These are phyloP conservation scores for Massospora cicadina DNA, from an alignment of 371 early-diverging fungal genomes.

Conservation along the genomic window DNA sequence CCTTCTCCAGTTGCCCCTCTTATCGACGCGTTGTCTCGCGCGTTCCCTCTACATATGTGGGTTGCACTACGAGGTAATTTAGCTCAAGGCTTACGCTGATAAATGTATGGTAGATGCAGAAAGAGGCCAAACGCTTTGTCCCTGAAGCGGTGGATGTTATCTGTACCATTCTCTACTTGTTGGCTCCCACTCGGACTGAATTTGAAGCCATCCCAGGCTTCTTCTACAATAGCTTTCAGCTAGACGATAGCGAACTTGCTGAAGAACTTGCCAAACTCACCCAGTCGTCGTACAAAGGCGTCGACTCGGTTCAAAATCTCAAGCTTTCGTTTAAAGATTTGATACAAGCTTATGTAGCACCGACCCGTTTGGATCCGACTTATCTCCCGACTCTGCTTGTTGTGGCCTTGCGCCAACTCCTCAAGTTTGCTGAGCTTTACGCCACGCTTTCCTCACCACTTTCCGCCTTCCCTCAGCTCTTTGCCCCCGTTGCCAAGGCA, in stretches of 20 bases:
- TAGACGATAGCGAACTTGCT: not conserved
- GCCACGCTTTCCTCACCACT: not conserved
- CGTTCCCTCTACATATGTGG: not conserved
- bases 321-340: slow-evolving; percentile 3
- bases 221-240: slow-evolving; percentile 18
- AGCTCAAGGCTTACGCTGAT: slow-evolving; percentile 2
- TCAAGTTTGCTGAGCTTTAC: slow-evolving; percentile 4
- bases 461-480: not conserved
- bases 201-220: slow-evolving; percentile 20
- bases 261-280: not conserved
- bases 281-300: not conserved
- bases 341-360: not conserved
- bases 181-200: slow-evolving; percentile 27
- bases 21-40: not conserved
- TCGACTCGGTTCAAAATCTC: not conserved
- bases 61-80: slow-evolving; percentile 2
- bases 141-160: slow-evolving; percentile 73
- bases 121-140: slow-evolving; percentile 55
- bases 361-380: not conserved
- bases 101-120: slow-evolving; percentile 44
- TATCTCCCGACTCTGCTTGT: not conserved
- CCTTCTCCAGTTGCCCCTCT: slow-evolving; percentile 10
- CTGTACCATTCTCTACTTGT: slow-evolving; percentile 22
- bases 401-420: not conserved
- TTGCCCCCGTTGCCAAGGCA: not conserved